Evolutionary conservation across 1,284 basidiomycete species (phyloP).

Genomic region (Hymenochaete sp.): DNA sequence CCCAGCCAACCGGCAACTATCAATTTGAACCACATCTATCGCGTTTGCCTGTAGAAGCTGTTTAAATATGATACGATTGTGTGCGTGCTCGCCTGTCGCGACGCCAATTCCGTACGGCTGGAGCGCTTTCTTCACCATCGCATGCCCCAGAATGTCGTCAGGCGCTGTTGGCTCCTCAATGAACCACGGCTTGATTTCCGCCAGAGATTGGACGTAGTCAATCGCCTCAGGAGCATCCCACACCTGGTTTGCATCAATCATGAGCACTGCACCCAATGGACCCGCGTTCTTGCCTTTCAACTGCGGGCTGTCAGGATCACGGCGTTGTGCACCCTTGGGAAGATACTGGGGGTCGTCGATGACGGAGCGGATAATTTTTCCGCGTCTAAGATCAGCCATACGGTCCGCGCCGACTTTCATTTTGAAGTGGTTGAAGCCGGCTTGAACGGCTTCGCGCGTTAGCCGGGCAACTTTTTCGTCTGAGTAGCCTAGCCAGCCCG

Average conservation of each 20-base stretch:
- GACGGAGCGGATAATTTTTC: slow-evolving; percentile 82
- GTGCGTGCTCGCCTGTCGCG: slow-evolving; percentile 93
- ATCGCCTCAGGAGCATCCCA: slow-evolving; percentile 94
- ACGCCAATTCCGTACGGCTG: slow-evolving; percentile 85
- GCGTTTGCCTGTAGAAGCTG: slow-evolving; percentile 89
- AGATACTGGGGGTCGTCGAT: slow-evolving; percentile 84
- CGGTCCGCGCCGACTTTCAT: slow-evolving; percentile 91
- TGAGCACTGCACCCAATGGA: slow-evolving; percentile 85
- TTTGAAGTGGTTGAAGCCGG: slow-evolving; percentile 94
- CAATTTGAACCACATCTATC: slow-evolving; percentile 94
- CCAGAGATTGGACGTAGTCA: slow-evolving; percentile 79
- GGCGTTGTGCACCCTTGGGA: slow-evolving; percentile 43
- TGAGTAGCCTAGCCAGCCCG: slow-evolving; percentile 87
- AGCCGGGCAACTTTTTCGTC: slow-evolving; percentile 87
- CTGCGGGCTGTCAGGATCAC: slow-evolving; percentile 53
- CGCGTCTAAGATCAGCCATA: slow-evolving; percentile 79
- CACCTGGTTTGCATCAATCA: slow-evolving; percentile 97
- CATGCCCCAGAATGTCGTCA: slow-evolving; percentile 84
- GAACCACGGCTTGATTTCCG: slow-evolving; percentile 89
- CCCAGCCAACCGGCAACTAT: slow-evolving; percentile 87
- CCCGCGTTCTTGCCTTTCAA: slow-evolving; percentile 86
- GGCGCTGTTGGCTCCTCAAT: slow-evolving; percentile 94
- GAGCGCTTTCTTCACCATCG: slow-evolving; percentile 70
- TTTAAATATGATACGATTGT: slow-evolving; percentile 97
- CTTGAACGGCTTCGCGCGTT: slow-evolving; percentile 75